Evolutionary conservation across 1,139 yeast genomes (phyloP).

Genomic region (Scheffersomyces segobiensis): DNA sequence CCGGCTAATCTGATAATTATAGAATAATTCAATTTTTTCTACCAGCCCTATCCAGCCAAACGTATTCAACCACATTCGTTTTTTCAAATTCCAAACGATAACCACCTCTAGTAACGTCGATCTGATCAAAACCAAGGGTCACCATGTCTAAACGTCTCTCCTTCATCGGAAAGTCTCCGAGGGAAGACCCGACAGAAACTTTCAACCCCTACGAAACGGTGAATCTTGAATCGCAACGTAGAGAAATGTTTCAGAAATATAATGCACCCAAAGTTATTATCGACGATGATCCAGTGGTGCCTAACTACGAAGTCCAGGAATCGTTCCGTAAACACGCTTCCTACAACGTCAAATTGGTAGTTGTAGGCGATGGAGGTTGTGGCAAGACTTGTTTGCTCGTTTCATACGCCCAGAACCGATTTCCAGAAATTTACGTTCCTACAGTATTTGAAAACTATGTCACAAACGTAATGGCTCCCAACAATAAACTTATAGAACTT

Average conservation of each 20-base stretch:
- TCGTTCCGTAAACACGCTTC: constrained; percentile 33
- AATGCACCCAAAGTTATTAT: constrained; percentile 32
- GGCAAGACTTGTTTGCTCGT: constrained; percentile 88
- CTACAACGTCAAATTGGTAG: constrained; percentile 65
- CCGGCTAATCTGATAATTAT: background rate
- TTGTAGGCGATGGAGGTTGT: constrained; percentile 94
- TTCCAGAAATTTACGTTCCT: constrained; percentile 82
- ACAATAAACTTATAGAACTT: constrained; percentile 60
- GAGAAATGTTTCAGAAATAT: constrained; percentile 17
- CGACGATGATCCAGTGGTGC: constrained; percentile 41
- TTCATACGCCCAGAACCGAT: constrained; percentile 76
- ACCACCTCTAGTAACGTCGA: background rate
- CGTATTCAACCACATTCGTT: background rate
- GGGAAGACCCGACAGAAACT: constrained; percentile 5
- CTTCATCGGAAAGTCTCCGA: constrained; percentile 2
- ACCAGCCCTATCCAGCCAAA: background rate
- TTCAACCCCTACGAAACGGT: constrained; percentile 31
- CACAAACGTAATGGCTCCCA: constrained; percentile 59
- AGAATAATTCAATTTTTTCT: background rate
- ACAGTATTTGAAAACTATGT: constrained; percentile 87
- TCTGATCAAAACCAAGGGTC: background rate
- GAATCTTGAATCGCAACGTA: constrained; percentile 23
- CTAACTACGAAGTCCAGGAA: constrained; percentile 35
- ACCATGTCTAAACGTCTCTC: constrained; percentile 7
- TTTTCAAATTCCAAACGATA: background rate